Evolutionary conservation across 345 rosid genomes (phyloP).

Genomic region (Arabis hirsuta): DNA sequence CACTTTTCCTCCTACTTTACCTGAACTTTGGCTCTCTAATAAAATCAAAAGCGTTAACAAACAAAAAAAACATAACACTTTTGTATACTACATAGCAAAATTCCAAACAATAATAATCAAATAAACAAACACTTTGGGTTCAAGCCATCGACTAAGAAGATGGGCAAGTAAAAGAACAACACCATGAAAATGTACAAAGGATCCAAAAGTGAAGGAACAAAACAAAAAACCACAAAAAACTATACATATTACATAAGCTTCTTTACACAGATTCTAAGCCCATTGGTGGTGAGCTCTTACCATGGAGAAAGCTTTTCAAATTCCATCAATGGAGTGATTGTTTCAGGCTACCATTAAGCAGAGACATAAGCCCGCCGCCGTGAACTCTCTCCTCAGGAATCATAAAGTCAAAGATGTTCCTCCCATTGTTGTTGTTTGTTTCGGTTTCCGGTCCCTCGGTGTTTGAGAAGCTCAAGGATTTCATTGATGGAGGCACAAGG

Average conservation of each 20-base stretch:
- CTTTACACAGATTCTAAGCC: conserved; percentile 38
- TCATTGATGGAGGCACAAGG: conserved; percentile 91
- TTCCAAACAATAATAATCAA: conserved; percentile 34
- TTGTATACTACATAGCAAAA: conserved; percentile 16
- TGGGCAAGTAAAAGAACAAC: conserved; percentile 14
- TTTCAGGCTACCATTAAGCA: conserved; percentile 73
- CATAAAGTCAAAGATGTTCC: conserved; percentile 52
- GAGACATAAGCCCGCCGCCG: conserved; percentile 90
- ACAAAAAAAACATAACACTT: not conserved
- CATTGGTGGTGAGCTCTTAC: conserved; percentile 16
- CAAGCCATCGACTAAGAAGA: conserved; percentile 30
- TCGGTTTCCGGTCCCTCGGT: conserved; percentile 48
- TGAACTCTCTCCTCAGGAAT: conserved; percentile 98
- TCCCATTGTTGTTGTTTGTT: conserved; percentile 40
- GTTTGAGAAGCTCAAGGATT: conserved; percentile 53
- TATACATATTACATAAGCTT: conserved; percentile 40
- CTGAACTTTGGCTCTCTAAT: too few species aligned
- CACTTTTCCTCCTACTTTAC: too few species aligned
- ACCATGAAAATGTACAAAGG: conserved; percentile 38
- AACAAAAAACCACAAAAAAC: not conserved
- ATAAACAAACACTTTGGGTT: conserved; percentile 35
- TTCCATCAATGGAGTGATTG: conserved; percentile 61
- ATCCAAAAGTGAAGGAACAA: not conserved
- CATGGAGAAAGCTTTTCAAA: conserved; percentile 43
- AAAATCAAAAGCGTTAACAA: too few species aligned